phyloP scores from a whole-genome alignment of 495 filamentous ascomycete species.

The Aspergillus nanangensis region DNA sequence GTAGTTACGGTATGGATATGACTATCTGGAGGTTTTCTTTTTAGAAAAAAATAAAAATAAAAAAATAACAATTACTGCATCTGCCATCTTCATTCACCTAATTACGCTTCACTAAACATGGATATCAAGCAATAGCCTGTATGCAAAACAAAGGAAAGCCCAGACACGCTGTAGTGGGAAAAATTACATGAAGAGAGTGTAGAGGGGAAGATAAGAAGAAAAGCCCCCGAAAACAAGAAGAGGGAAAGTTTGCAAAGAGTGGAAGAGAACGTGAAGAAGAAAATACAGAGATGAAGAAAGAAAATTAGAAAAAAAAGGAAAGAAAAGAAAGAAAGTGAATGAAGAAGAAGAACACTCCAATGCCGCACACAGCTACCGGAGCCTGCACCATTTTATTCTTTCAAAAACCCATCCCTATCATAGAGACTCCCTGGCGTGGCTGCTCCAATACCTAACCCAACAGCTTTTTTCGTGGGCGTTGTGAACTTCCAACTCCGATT shows the following conservation, averaged over 20 bases:
- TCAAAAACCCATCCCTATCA: slow-evolving; percentile 46
- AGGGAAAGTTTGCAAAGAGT: background rate
- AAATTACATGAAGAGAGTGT: background rate
- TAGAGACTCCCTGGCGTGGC: slow-evolving; percentile 44
- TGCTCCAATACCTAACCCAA: slow-evolving; percentile 32
- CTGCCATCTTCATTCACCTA: too few species aligned
- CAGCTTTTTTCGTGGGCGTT: slow-evolving; percentile 28
- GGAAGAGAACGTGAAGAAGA: background rate
- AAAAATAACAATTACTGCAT: too few species aligned
- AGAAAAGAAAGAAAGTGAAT: background rate
- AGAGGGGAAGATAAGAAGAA: too few species aligned
- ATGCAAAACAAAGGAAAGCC: background rate
- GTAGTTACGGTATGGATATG: too few species aligned
- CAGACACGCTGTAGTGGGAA: too few species aligned
- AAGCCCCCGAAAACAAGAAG: background rate
- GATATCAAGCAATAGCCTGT: too few species aligned
- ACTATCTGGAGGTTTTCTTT: too few species aligned
- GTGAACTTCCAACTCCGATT: slow-evolving; percentile 14
- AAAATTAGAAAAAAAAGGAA: background rate
- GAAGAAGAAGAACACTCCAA: background rate
- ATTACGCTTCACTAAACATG: too few species aligned
- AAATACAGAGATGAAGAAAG: background rate
- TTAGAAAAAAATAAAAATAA: too few species aligned
- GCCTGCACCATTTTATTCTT: slow-evolving; percentile 23
- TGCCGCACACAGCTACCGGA: slow-evolving; percentile 1